These are phyloP conservation scores for Rhizopogon salebrosus DNA, from an alignment of 768 basidiomycete species.

Conservation along the genomic window DNA sequence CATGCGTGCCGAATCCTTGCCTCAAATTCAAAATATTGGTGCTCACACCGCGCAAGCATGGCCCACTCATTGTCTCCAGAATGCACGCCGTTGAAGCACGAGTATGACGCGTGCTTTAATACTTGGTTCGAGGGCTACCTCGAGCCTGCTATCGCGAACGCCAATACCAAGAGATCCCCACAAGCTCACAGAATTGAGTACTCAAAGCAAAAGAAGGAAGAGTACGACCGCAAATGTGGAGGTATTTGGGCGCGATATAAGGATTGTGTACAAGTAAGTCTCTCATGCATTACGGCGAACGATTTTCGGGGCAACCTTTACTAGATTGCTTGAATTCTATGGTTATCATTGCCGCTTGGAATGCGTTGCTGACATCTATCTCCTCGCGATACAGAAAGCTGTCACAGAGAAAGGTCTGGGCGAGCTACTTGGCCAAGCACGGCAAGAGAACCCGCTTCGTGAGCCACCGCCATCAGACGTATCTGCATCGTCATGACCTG, in stretches of 20 bases:
- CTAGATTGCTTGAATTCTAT: not conserved
- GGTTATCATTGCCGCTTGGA: not conserved
- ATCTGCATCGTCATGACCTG: not conserved
- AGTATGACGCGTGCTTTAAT: slow-evolving; percentile 95
- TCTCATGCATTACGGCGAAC: not conserved
- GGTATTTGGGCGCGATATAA: slow-evolving; percentile 78
- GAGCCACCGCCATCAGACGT: slow-evolving; percentile 44
- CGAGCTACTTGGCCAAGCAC: slow-evolving; percentile 70
- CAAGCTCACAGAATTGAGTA: slow-evolving; percentile 50
- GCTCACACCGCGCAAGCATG: too few species aligned
- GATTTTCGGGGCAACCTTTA: not conserved
- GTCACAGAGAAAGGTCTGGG: slow-evolving; percentile 75
- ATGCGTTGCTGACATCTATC: not conserved
- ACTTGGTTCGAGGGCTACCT: slow-evolving; percentile 97
- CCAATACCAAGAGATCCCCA: slow-evolving; percentile 32
- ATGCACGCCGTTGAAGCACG: slow-evolving; percentile 86
- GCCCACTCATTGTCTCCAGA: slow-evolving; percentile 74
- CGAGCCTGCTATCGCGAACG: slow-evolving; percentile 58
- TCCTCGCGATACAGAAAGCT: slow-evolving; percentile 50
- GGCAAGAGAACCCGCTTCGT: slow-evolving; percentile 71
- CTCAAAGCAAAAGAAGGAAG: slow-evolving; percentile 75
- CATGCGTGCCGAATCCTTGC: not conserved
- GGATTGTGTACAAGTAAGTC: slow-evolving; percentile 74
- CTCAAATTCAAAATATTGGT: too few species aligned
- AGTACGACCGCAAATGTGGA: slow-evolving; percentile 85